Percentiles rank a stretch among this genome's conserved stretches.
phyloP scores from a whole-genome alignment of 768 basidiomycete genomes.

The Leccinum rimulosum region DNA sequence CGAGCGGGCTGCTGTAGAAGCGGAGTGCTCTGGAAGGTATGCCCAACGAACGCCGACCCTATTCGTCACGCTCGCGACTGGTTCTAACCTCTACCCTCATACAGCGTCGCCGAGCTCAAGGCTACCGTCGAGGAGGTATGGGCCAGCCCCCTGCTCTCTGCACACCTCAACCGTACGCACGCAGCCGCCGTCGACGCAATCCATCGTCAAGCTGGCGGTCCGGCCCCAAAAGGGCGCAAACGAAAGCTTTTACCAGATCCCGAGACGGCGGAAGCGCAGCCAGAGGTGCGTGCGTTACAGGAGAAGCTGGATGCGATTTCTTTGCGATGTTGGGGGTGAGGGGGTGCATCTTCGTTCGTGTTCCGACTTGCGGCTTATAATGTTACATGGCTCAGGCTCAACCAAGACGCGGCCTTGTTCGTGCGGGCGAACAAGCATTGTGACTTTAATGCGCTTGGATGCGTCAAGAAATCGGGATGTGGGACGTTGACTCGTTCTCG shows the following conservation, averaged over 20 bases:
- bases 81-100: neutral
- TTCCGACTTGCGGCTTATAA: too few species aligned
- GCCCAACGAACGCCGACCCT: neutral
- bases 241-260: slow-evolving; percentile 34
- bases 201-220: slow-evolving; percentile 34
- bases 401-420: slow-evolving; percentile 56
- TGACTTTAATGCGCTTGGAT: slow-evolving; percentile 58
- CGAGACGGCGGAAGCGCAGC: slow-evolving; percentile 30
- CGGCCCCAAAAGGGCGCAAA: slow-evolving; percentile 28
- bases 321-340: slow-evolving; percentile 64
- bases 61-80: neutral
- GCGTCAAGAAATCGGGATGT: slow-evolving; percentile 29
- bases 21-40: slow-evolving; percentile 43
- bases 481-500: slow-evolving; percentile 27
- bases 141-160: slow-evolving; percentile 55
- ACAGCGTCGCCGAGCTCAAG: slow-evolving; percentile 54
- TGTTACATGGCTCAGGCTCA: slow-evolving; percentile 37
- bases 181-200: slow-evolving; percentile 42
- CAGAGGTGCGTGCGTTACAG: slow-evolving; percentile 50
- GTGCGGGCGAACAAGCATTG: slow-evolving; percentile 62
- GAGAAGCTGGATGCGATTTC: slow-evolving; percentile 48
- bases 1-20: slow-evolving; percentile 31
- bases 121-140: slow-evolving; percentile 44
- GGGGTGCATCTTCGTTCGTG: too few species aligned
- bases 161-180: slow-evolving; percentile 53